Evolutionary conservation across 2,329 filamentous ascomycete genomes (phyloP), one percentile per base, ranked within the genome.

Genomic region (Botrytis hyacinthi): DNA sequence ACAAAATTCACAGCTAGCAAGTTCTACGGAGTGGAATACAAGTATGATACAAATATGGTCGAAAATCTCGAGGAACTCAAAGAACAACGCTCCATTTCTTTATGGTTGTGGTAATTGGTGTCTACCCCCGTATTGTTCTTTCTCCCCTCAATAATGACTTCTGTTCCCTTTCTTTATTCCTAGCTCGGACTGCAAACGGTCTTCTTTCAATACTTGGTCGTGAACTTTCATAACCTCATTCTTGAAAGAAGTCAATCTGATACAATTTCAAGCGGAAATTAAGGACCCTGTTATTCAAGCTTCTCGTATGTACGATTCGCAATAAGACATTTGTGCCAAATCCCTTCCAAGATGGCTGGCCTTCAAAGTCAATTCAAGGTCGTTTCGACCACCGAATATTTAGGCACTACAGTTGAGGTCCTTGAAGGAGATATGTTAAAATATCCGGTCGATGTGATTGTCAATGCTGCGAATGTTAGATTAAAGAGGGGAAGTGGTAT

Each of bases 111-210:
- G 26, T 40, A 26, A 12, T 68, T 57, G 32, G 9, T 32, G 12
- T 37, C 29, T 26, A 10, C 18, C 6, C 1, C 20, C 12, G 48
- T 14, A 57, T 69, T 57, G 48, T 69, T 69, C 48, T 57, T 69
- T 42, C n/a, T 57, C 35, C 16, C 22, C 10, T 57, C 66, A 42
- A 44, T 32, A 57, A 69, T 16, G 14, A 44, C 37, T 42, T 29
- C 12, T 29, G 18, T 51, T 69, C 32, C 37, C n/a, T 32, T 54
- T 68, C 66, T 57, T 68, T 68, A 26, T 69, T 32, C 18, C 5
- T 69, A 26, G n/a, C 66, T 42, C 5, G 37, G 48, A 57, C 66
- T n/a, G 48, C 66, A 69, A 69, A 57, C 66, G 66, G 66, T 69
- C 9, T 69, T 26, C 48, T 59, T 57, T 69, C 66, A 69, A 12